phyloP scores from a whole-genome alignment of 495 filamentous ascomycete species.

The Neurospora sp. region DNA sequence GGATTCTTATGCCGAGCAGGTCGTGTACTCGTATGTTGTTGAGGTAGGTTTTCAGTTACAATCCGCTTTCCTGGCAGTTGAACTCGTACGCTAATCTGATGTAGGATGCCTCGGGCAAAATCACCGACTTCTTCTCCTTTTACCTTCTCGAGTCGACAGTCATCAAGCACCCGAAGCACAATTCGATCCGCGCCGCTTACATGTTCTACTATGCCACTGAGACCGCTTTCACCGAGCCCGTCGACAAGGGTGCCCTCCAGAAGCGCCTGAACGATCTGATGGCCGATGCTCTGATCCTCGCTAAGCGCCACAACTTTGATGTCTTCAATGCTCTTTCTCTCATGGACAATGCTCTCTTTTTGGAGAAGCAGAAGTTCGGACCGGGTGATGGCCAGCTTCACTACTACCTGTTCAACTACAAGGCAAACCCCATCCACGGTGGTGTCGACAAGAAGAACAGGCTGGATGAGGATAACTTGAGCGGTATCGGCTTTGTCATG shows the following conservation, averaged over 20 bases:
- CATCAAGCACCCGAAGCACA: constrained; percentile 67
- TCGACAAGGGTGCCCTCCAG: constrained; percentile 49
- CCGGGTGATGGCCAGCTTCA: constrained; percentile 88
- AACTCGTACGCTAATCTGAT: background rate
- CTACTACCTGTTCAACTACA: constrained; percentile 96
- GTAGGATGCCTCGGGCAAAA: constrained; percentile 49
- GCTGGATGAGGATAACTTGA: constrained; percentile 61
- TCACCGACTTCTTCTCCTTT: constrained; percentile 95
- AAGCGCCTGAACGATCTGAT: constrained; percentile 64
- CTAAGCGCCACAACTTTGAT: constrained; percentile 81
- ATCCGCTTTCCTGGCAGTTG: background rate
- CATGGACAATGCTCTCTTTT: constrained; percentile 86
- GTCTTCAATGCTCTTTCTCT: constrained; percentile 94
- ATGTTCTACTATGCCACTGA: constrained; percentile 95
- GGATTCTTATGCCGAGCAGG: constrained; percentile 54
- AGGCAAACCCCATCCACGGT: constrained; percentile 66
- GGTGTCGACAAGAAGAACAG: constrained; percentile 72
- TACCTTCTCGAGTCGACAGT: constrained; percentile 90
- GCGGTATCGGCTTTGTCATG: constrained; percentile 86
- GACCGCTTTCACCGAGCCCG: constrained; percentile 52
- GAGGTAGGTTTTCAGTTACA: constrained; percentile 41
- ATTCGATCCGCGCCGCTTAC: constrained; percentile 75
- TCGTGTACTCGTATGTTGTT: constrained; percentile 86
- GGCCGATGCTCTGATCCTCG: constrained; percentile 76
- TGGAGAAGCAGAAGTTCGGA: constrained; percentile 87